Percentiles rank a stretch among this genome's conserved stretches.
Conservation (phyloP, 768 basidiomycete genomes). For the Amanita phalloides region DNA sequence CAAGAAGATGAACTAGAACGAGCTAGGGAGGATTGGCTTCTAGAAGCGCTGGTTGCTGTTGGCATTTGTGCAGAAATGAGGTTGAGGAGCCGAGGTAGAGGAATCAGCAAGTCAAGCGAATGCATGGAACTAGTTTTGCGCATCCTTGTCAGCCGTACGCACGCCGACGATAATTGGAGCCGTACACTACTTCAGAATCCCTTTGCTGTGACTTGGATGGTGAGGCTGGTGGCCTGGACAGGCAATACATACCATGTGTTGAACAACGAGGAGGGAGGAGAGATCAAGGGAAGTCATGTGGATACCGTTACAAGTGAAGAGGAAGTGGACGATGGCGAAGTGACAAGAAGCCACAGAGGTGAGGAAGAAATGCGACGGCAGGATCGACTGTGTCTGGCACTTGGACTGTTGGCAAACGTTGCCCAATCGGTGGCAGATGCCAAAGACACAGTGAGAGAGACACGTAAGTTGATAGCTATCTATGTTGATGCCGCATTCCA, state of each 20-base stretch:
- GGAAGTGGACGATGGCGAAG: conserved; percentile 8
- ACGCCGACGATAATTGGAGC: conserved; percentile 50
- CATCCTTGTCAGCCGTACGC: conserved; percentile 63
- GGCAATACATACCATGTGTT: conserved; percentile 12
- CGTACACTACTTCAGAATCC: conserved; percentile 35
- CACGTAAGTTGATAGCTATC: conserved; percentile 27
- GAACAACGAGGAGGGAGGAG: conserved; percentile 6
- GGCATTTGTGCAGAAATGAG: conserved; percentile 37
- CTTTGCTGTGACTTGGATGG: conserved; percentile 32
- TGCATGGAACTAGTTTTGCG: conserved; percentile 52
- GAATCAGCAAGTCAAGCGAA: conserved; percentile 22
- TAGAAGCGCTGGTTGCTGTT: conserved; percentile 37
- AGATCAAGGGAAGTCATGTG: not conserved
- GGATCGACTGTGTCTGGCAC: conserved; percentile 66
- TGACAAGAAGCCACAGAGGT: not conserved
- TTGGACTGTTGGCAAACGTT: conserved; percentile 70
- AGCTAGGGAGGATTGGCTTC: conserved; percentile 33
- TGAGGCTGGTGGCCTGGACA: conserved; percentile 34
- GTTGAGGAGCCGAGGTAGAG: conserved; percentile 9
- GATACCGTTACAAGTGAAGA: conserved; percentile 11
- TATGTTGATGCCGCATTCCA: not conserved
- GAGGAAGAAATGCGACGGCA: conserved; percentile 28
- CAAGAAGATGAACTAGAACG: conserved; percentile 15
- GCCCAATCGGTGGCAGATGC: conserved; percentile 48
- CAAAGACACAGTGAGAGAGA: conserved; percentile 33